Evolutionary conservation across 768 basidiomycete genomes (phyloP).

Genomic region (Pleurotus ostreatus): DNA sequence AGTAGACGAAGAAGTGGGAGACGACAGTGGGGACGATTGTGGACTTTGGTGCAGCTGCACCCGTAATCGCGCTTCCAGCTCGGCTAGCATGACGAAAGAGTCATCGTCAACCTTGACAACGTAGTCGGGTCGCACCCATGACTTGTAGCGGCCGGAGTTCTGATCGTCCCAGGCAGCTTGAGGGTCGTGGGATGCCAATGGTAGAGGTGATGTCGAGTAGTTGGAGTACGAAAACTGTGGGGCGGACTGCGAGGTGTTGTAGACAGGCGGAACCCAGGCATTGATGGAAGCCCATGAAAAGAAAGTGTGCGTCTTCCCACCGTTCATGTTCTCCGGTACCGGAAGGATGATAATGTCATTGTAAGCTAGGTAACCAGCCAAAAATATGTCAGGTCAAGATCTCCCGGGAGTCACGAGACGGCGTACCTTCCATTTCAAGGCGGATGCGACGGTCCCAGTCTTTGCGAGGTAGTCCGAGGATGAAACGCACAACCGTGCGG

Average conservation of each 20-base stretch:
- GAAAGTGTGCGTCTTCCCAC: constrained; percentile 87
- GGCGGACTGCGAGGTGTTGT: constrained; percentile 40
- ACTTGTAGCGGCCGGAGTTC: constrained; percentile 33
- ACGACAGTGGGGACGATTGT: constrained; percentile 11
- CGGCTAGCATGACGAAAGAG: constrained; percentile 91
- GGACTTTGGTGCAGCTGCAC: constrained; percentile 58
- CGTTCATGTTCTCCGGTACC: constrained; percentile 92
- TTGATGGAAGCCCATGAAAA: constrained; percentile 91
- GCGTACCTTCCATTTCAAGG: constrained; percentile 89
- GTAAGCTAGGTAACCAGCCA: constrained; percentile 45
- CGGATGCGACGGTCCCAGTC: constrained; percentile 77
- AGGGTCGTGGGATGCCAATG: constrained; percentile 74
- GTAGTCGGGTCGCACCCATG: constrained; percentile 88
- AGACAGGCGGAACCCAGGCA: constrained; percentile 86
- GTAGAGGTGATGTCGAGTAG: constrained; percentile 48
- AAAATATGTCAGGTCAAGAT: constrained; percentile 10
- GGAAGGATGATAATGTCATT: constrained; percentile 86
- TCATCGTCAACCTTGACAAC: constrained; percentile 96
- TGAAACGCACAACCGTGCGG: constrained; percentile 82
- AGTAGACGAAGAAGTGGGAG: not conserved
- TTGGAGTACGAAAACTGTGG: constrained; percentile 66
- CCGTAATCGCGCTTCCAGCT: constrained; percentile 86
- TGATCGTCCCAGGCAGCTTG: constrained; percentile 48
- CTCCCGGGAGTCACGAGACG: constrained; percentile 4
- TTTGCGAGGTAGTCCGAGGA: constrained; percentile 79